These are phyloP conservation scores for Daedalea quercina DNA, from an alignment of 768 basidiomycete genomes.

Conservation along the genomic window DNA sequence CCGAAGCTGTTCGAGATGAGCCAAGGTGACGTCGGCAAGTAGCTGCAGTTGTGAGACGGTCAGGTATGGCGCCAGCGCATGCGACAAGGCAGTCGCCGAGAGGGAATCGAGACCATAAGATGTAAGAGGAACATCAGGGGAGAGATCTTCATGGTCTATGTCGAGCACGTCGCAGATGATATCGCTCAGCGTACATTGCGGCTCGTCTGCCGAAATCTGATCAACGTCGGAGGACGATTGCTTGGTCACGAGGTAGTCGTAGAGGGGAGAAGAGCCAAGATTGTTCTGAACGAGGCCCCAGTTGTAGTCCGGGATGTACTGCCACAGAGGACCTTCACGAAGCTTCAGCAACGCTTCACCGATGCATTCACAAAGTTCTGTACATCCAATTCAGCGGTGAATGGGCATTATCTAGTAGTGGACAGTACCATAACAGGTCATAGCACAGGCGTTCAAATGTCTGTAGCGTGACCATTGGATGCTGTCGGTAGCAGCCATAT, in stretches of 20 bases:
- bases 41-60: slow-evolving; percentile 31
- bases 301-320: slow-evolving; percentile 29
- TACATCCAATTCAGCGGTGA: background rate
- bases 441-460: slow-evolving; percentile 5
- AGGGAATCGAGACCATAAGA: slow-evolving; percentile 39
- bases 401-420: too few relatives aligned
- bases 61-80: slow-evolving; percentile 24
- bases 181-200: background rate
- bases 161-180: slow-evolving; percentile 21
- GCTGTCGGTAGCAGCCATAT: background rate
- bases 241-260: slow-evolving; percentile 21
- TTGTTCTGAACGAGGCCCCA: slow-evolving; percentile 14
- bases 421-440: slow-evolving; percentile 9
- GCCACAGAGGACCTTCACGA: slow-evolving; percentile 16
- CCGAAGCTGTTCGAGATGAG: slow-evolving; percentile 17
- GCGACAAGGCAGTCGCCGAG: slow-evolving; percentile 30
- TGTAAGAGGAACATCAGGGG: slow-evolving; percentile 31
- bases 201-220: background rate
- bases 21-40: slow-evolving; percentile 26
- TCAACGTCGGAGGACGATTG: slow-evolving; percentile 22
- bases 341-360: slow-evolving; percentile 27
- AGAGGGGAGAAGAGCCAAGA: background rate
- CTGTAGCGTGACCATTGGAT: background rate
- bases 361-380: slow-evolving; percentile 25
- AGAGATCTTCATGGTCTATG: slow-evolving; percentile 28